Conservation (phyloP, 2,329 filamentous ascomycete species). For the Exophiala alcalophila region DNA sequence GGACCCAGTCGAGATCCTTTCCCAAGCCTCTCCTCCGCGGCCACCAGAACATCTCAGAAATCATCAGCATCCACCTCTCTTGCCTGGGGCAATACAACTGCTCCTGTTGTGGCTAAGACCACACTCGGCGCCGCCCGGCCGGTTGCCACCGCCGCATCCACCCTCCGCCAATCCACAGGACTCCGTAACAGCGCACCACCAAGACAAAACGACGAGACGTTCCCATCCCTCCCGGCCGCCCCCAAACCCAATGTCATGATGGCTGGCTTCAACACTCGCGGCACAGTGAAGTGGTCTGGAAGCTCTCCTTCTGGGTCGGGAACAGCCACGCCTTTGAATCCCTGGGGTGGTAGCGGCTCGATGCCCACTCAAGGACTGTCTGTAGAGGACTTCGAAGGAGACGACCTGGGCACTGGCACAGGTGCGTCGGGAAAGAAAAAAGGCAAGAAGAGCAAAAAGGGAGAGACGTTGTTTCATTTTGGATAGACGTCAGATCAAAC, state of each 20-base stretch:
- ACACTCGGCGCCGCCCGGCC: constrained; percentile 25
- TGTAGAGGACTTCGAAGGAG: constrained; percentile 27
- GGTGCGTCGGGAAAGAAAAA: constrained; percentile 28
- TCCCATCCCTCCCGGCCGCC: constrained; percentile 78
- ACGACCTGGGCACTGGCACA: constrained; percentile 29
- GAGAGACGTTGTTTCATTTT: constrained; percentile 43
- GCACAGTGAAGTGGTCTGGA: constrained; percentile 47
- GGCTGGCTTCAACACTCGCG: constrained; percentile 44
- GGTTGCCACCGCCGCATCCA: constrained; percentile 15
- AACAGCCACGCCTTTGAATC: constrained; percentile 34
- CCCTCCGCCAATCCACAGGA: constrained; percentile 11
- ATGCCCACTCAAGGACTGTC: constrained; percentile 26
- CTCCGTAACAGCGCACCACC: constrained; percentile 31
- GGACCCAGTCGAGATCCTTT: constrained; percentile 44
- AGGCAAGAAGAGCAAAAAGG: constrained; percentile 41
- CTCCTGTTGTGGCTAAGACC: constrained; percentile 28
- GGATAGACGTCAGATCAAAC: no score
- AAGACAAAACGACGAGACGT: constrained; percentile 56
- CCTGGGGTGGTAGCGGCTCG: constrained; percentile 37
- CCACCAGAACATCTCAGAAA: constrained; percentile 34
- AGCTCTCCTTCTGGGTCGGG: constrained; percentile 33
- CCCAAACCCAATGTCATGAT: constrained; percentile 61
- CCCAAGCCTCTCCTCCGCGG: constrained; percentile 40
- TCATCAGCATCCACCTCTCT: constrained; percentile 16
- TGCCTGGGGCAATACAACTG: constrained; percentile 24